Conservation (phyloP, 495 filamentous ascomycete genomes). For the Trichodelitschia bisporula region DNA sequence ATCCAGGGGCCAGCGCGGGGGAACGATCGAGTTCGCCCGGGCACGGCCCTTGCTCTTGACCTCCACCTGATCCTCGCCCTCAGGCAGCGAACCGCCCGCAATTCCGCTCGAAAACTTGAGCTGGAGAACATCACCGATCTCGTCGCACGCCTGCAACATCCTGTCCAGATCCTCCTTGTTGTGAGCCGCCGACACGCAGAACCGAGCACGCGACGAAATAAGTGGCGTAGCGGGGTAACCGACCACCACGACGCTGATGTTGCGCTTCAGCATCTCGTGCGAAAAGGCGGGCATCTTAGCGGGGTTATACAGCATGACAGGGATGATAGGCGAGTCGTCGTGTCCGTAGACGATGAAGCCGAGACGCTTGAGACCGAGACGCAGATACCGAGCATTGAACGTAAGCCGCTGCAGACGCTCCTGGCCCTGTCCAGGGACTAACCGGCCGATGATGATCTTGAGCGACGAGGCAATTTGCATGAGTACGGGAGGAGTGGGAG, state of each 20-base stretch:
- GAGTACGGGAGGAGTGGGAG: conserved; percentile 64
- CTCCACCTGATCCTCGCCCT: conserved; percentile 36
- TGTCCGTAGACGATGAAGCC: conserved; percentile 93
- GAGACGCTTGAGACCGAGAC: conserved; percentile 85
- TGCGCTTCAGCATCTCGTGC: conserved; percentile 90
- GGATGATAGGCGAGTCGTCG: conserved; percentile 94
- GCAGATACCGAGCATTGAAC: conserved; percentile 95
- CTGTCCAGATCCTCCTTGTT: conserved; percentile 96
- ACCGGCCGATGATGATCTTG: conserved; percentile 66
- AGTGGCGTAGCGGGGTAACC: conserved; percentile 96
- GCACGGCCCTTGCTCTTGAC: conserved; percentile 37
- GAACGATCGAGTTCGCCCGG: conserved; percentile 27
- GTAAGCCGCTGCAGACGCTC: conserved; percentile 88
- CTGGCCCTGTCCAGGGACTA: conserved; percentile 76
- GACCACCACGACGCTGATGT: conserved; percentile 95
- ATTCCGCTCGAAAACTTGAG: conserved; percentile 90
- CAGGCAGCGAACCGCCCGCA: conserved; percentile 59
- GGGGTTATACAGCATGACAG: conserved; percentile 79
- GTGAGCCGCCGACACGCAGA: conserved; percentile 88
- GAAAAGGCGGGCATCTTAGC: conserved; percentile 96
- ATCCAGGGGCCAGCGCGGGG: conserved; percentile 60
- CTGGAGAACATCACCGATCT: conserved; percentile 76
- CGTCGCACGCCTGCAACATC: conserved; percentile 69
- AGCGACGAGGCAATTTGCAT: conserved; percentile 71
- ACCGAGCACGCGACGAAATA: conserved; percentile 76